These are phyloP conservation scores for Giardia muris DNA, from an alignment of 208 protist species.

Conservation along the genomic window DNA sequence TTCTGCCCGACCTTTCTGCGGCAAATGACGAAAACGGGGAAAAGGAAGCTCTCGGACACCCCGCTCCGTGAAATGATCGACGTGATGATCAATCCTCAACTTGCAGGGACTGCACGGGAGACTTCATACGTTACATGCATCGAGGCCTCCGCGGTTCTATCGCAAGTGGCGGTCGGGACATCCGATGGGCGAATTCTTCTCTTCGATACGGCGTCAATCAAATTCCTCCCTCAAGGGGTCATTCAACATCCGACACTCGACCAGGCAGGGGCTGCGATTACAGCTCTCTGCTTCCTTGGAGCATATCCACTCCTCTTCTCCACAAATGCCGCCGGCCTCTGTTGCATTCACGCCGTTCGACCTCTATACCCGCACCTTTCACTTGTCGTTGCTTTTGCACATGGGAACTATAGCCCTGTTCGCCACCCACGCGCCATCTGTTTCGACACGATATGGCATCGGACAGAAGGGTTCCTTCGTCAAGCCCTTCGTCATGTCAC, in stretches of 20 bases:
- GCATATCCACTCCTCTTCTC: not conserved
- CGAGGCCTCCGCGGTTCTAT: not conserved
- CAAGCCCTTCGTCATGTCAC: not conserved
- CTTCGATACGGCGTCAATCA: constrained; percentile 12
- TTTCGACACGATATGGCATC: not conserved
- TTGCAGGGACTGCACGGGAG: not conserved
- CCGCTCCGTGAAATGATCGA: not conserved
- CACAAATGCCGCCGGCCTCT: not conserved
- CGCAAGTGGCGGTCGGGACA: not conserved
- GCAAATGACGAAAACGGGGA: not conserved
- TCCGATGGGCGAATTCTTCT: not conserved
- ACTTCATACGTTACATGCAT: not conserved
- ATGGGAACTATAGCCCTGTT: not conserved
- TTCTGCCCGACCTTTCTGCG: not conserved
- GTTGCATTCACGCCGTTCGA: constrained; percentile 10
- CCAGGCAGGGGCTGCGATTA: not conserved
- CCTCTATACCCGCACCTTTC: not conserved
- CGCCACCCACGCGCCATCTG: not conserved
- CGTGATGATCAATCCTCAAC: not conserved
- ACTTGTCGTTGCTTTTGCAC: not conserved
- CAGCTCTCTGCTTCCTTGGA: not conserved
- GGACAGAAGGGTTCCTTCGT: not conserved
- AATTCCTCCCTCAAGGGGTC: not conserved
- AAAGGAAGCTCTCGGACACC: not conserved
- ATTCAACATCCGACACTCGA: not conserved